Evolutionary conservation across 2,329 filamentous ascomycete species (phyloP).

Genomic region (Furcasterigmium sp.): DNA sequence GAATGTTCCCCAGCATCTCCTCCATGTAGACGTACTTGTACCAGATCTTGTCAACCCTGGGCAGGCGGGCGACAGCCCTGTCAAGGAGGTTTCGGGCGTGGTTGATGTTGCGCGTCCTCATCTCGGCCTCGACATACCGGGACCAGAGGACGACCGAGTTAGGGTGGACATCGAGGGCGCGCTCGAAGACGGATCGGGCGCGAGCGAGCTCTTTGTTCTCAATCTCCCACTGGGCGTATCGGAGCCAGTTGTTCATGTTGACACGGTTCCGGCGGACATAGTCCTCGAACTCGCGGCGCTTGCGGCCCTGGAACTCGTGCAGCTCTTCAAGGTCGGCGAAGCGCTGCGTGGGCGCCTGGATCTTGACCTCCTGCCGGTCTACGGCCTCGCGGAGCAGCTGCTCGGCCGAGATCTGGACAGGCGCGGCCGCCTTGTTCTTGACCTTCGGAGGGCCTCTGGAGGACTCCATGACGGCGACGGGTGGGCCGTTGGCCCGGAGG

Average conservation of each 20-base stretch:
- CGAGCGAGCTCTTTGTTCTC: constrained; percentile 96
- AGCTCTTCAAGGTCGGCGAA: constrained; percentile 97
- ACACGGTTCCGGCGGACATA: constrained; percentile 93
- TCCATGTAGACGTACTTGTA: constrained; percentile 99
- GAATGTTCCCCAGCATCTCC: constrained; percentile 92
- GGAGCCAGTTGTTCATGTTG: constrained; percentile 98
- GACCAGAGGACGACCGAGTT: constrained; percentile 87
- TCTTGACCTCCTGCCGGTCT: constrained; percentile 82
- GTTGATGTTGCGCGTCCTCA: constrained; percentile 72
- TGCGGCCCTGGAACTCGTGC: constrained; percentile 93
- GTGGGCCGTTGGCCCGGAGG: constrained; percentile 1
- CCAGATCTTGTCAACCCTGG: constrained; percentile 93
- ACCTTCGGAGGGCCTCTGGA: constrained; percentile 89
- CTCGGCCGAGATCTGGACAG: constrained; percentile 88
- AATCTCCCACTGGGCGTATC: constrained; percentile 94
- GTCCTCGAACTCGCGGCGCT: constrained; percentile 94
- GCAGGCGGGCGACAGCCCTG: constrained; percentile 86
- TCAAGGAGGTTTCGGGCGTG: constrained; percentile 93
- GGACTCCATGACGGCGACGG: constrained; percentile 68
- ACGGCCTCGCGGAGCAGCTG: constrained; percentile 96
- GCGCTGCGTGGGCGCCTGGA: constrained; percentile 88
- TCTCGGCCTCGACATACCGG: constrained; percentile 91
- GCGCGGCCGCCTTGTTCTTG: constrained; percentile 96
- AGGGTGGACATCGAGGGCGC: constrained; percentile 85
- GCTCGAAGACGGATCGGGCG: constrained; percentile 88